phyloP scores from a whole-genome alignment of 805 yeast species.

The Maudiozyma pseudohumilis region DNA sequence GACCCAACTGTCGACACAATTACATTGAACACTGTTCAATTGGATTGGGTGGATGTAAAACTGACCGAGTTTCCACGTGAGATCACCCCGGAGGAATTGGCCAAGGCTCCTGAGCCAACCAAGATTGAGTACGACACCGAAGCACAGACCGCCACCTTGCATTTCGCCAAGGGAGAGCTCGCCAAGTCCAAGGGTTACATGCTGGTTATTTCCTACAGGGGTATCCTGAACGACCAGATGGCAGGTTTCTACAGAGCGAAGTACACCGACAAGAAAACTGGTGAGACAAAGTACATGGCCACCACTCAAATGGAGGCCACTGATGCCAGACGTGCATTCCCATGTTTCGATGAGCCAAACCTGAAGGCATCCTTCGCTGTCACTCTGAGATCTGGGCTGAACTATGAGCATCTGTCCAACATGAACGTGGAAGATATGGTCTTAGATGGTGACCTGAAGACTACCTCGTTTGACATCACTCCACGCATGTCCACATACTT shows the following conservation, averaged over 20 bases:
- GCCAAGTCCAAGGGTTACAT: slow-evolving; percentile 28
- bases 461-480: slow-evolving; percentile 50
- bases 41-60: too few relatives aligned
- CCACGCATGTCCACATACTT: slow-evolving; percentile 67
- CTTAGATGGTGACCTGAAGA: slow-evolving; percentile 30
- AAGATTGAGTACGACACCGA: slow-evolving; percentile 37
- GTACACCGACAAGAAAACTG: slow-evolving; percentile 38
- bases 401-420: slow-evolving; percentile 54
- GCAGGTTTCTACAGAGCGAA: slow-evolving; percentile 66
- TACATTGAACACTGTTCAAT: slow-evolving; percentile 53
- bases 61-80: too few relatives aligned
- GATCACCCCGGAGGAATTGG: slow-evolving; percentile 31
- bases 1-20: slow-evolving; percentile 36
- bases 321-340: slow-evolving; percentile 71
- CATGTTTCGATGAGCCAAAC: slow-evolving; percentile 65
- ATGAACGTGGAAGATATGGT: slow-evolving; percentile 44
- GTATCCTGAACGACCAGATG: slow-evolving; percentile 56
- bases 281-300: slow-evolving; percentile 20
- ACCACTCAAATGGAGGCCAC: slow-evolving; percentile 53
- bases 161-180: slow-evolving; percentile 38
- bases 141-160: slow-evolving; percentile 54
- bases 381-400: slow-evolving; percentile 41
- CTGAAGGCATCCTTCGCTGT: slow-evolving; percentile 58
- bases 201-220: slow-evolving; percentile 45
- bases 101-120: slow-evolving; percentile 26